Conservation (phyloP, 2,329 filamentous ascomycete genomes). For the Ophiocordyceps australis region DNA sequence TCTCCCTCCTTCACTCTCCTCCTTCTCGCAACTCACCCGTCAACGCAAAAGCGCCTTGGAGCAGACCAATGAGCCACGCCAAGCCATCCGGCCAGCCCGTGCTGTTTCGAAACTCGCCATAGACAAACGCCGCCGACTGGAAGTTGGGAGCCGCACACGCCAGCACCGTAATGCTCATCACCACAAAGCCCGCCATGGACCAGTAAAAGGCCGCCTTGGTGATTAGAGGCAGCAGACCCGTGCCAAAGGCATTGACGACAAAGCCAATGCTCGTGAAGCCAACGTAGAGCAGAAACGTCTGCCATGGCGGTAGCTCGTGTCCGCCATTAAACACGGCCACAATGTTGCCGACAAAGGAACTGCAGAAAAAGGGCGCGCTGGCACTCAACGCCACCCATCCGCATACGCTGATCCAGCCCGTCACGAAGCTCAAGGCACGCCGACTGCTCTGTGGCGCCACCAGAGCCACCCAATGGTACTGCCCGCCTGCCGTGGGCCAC, state of each 20-base stretch:
- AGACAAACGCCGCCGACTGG: conserved; percentile 46
- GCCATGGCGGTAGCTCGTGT: conserved; percentile 43
- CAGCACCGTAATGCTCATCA: conserved; percentile 53
- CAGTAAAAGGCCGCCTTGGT: conserved; percentile 55
- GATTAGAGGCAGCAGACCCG: conserved; percentile 36
- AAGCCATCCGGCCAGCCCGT: conserved; percentile 54
- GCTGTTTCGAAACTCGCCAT: conserved; percentile 47
- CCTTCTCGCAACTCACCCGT: conserved; percentile 14
- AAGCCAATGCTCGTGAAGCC: conserved; percentile 43
- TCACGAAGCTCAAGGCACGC: conserved; percentile 48
- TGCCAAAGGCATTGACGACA: conserved; percentile 45
- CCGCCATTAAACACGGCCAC: conserved; percentile 40
- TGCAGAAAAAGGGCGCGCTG: conserved; percentile 48
- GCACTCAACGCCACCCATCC: conserved; percentile 55
- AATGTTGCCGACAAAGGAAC: conserved; percentile 46
- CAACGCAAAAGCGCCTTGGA: conserved; percentile 31
- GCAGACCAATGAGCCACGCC: conserved; percentile 33
- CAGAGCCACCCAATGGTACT: conserved; percentile 57
- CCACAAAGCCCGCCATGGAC: conserved; percentile 48
- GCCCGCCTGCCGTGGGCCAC: conserved; percentile 39
- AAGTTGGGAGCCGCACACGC: conserved; percentile 48
- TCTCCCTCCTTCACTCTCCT: too few species aligned
- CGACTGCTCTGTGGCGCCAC: conserved; percentile 42
- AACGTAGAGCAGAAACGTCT: conserved; percentile 58
- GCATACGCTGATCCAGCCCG: conserved; percentile 57